Base-by-base conservation (phyloP, 257 asterid species). In the Plantago major region DNA sequence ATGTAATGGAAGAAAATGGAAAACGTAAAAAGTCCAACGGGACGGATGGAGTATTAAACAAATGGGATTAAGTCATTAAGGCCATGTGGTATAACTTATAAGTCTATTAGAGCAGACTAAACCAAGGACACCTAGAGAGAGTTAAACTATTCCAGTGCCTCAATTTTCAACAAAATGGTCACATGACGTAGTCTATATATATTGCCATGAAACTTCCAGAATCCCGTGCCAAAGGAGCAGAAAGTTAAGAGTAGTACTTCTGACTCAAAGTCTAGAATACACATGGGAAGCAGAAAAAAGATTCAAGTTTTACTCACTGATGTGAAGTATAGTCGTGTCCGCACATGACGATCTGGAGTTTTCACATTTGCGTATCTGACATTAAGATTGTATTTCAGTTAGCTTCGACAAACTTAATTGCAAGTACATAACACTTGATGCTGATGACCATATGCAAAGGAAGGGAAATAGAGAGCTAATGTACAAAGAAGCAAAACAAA, bases 271-370 rank as follows among this genome's bases (percentile, higher is more conserved):
- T 33, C 40, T 33, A 33, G 40, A 33, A 46, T 42, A 62, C 57
- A 38, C 19, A 68, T 22, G 22, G 12, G 48, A 37, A 52, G 50
- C 47, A n/a, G n/a, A 26, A 33, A 4, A 33, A 33, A 33, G 3
- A 33, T 33, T 4, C 56, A 30, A 61, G 7, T 8, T 76, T 64
- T 60, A 74, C 95, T 84, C 77, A 90, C 97, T 51, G 97, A 90
- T 65, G 97, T 90, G 62, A 90, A 90, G 76, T 90, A 90, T 33
- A 90, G 89, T 46, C 97, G 95, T 12, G 96, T 90, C 58, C 97
- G 81, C 67, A 90, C 97, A 60, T 90, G 96, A 58, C 97, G 84
- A 18, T 90, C 96, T 33, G 97, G 97, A 45, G 96, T 84, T 68
- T 71, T 78, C 63, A 90, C 97, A 38, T 90, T 87, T 14, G 97